Evolutionary conservation across 805 yeast species (phyloP), one percentile per base, ranked within the genome.

Genomic region (Candida jianshihensis): DNA sequence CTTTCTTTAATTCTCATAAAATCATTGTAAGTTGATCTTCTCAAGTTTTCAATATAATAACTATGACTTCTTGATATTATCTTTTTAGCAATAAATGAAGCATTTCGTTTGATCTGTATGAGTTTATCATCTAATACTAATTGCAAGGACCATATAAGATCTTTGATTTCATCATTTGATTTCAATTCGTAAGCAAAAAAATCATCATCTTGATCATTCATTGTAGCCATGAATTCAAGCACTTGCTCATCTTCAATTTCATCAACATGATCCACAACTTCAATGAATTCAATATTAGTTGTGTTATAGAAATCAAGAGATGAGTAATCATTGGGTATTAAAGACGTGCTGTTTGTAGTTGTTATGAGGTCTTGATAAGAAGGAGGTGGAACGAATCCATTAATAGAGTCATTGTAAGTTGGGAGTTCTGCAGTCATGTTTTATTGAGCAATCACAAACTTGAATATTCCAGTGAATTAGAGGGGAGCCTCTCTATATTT

Each of bases 41-140:
- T 24, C 16, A 52, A 34, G 13, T 41, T 39, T 16, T 49, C 48
- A 27, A 52, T 48, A 40, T 42, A 51, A n/a, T 38, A 43, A 29
- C 40, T 43, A 16, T 36, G 31, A 4, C 38, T 32, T 15, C 44
- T 35, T 5, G 55, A 39, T 13, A 26, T 39, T 11, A 52, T 20
- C 18, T 32, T 44, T 34, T 51, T 52, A 6, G 37, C 28, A 9
- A 52, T 19, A 22, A 52, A 52, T 11, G 42, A 40, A 2, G 28
- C 40, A 35, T 52, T 52, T 34, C 41, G 36, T 2, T 31, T 18
- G 6, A 51, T 41, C 30, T 52, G 57, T 5, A 34, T 26, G 5
- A 44, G 17, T 34, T 52, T 52, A 15, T 52, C 56, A 7, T 34
- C 21, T 10, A 52, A 29, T 3, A 41, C 9, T 8, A 51, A 13